A percentile compares a stretch with the other conserved stretches of the same genome.
Conservation (phyloP, 345 rosid genomes). For the Raphanus raphanistrum region DNA sequence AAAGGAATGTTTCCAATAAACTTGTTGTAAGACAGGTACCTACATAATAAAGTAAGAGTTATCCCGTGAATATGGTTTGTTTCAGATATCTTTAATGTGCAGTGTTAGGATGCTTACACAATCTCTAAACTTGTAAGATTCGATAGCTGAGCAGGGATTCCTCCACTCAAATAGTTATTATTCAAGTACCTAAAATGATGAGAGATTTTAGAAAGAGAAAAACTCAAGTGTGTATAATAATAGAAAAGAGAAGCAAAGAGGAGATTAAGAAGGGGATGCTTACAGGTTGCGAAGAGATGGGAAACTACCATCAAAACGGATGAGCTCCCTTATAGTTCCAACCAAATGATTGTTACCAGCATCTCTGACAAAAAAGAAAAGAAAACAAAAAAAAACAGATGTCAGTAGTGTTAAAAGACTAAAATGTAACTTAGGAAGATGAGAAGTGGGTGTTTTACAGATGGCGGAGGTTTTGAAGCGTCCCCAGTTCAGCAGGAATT, state of each 20-base stretch:
- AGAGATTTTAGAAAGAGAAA: conserved; percentile 14
- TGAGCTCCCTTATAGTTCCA: conserved; percentile 89
- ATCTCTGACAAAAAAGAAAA: conserved; percentile 54
- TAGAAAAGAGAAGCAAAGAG: background rate
- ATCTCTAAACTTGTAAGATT: conserved; percentile 87
- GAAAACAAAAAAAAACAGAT: background rate
- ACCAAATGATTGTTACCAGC: conserved; percentile 93
- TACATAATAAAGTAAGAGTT: conserved; percentile 33
- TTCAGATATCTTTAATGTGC: background rate
- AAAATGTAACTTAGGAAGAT: background rate
- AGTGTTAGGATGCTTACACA: conserved; percentile 54
- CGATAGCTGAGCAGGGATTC: conserved; percentile 88
- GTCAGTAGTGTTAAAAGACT: background rate
- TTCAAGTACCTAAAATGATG: conserved; percentile 61
- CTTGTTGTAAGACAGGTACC: conserved; percentile 86
- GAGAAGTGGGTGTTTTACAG: conserved; percentile 41
- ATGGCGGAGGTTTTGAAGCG: conserved; percentile 63
- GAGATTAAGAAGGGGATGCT: conserved; percentile 26
- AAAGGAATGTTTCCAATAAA: conserved; percentile 76
- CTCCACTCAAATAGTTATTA: conserved; percentile 90
- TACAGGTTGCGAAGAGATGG: conserved; percentile 88
- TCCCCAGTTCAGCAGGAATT: conserved; percentile 80
- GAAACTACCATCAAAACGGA: conserved; percentile 86
- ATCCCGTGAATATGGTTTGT: background rate
- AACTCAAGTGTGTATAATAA: background rate